Evolutionary conservation across 1,284 basidiomycete genomes (phyloP).

Genomic region (Rugosomyces carneus): DNA sequence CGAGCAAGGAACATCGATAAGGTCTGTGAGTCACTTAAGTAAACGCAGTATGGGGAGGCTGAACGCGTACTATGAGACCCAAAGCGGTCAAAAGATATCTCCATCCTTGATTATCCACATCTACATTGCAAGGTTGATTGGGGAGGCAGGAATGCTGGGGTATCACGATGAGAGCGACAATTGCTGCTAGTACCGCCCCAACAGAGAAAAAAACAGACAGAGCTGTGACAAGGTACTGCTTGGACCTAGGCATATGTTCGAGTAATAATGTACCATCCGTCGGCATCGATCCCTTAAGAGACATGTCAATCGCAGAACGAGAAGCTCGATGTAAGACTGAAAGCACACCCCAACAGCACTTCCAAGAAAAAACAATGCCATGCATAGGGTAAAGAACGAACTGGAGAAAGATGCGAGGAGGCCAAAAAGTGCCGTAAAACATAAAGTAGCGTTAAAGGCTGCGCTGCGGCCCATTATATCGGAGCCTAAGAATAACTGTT

Average conservation of each 20-base stretch:
- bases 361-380: conserved; percentile 82
- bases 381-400: conserved; percentile 70
- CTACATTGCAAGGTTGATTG: conserved; percentile 53
- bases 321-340: background rate
- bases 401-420: conserved; percentile 72
- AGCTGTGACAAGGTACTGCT: conserved; percentile 90
- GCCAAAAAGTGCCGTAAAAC: conserved; percentile 88
- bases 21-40: conserved; percentile 47
- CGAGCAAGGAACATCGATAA: conserved; percentile 81
- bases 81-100: conserved; percentile 72
- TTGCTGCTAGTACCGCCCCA: conserved; percentile 79
- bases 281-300: conserved; percentile 81
- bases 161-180: conserved; percentile 73
- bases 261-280: conserved; percentile 93
- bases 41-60: background rate
- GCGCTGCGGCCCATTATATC: conserved; percentile 81
- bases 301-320: conserved; percentile 5
- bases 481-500: conserved; percentile 37
- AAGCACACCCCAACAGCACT: conserved; percentile 81
- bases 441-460: conserved; percentile 90
- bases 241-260: conserved; percentile 89
- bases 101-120: conserved; percentile 79
- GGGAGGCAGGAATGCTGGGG: conserved; percentile 71
- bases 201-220: conserved; percentile 96
- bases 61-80: conserved; percentile 43